phyloP scores from a whole-genome alignment of 2,329 filamentous ascomycete genomes.

The Microcyclospora tardicrescens region DNA sequence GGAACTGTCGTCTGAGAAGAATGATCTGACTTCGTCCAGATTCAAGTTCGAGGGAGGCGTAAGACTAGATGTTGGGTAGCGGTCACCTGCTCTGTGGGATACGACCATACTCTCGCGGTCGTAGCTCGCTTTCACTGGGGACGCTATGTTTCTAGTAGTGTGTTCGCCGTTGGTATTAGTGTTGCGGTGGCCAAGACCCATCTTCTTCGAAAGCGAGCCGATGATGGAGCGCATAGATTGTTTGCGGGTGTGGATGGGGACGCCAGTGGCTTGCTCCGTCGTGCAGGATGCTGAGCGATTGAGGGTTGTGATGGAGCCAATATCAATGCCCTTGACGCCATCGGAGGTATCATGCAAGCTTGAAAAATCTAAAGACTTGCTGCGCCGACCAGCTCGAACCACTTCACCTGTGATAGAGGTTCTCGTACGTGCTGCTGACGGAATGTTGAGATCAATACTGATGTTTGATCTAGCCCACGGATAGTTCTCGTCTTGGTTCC shows the following conservation, averaged over 20 bases:
- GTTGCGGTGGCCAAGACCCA: constrained; percentile 15
- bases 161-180: neutral
- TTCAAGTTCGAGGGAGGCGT: constrained; percentile 29
- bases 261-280: constrained; percentile 20
- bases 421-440: constrained; percentile 20
- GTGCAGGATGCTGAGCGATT: constrained; percentile 17
- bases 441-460: constrained; percentile 28
- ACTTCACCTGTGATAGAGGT: constrained; percentile 17
- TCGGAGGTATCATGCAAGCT: constrained; percentile 9
- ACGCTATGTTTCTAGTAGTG: constrained; percentile 1
- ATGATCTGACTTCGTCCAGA: constrained; percentile 29
- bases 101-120: constrained; percentile 2
- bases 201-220: constrained; percentile 23
- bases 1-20: constrained; percentile 30
- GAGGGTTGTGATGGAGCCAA: constrained; percentile 18
- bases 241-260: constrained; percentile 15
- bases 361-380: constrained; percentile 16
- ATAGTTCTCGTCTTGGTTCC: constrained; percentile 36
- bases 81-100: constrained; percentile 31
- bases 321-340: constrained; percentile 18
- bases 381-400: constrained; percentile 13
- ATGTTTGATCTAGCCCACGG: constrained; percentile 29
- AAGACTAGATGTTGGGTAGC: constrained; percentile 36
- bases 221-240: constrained; percentile 24
- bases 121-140: constrained; percentile 2